Evolutionary conservation across 1,284 basidiomycete species (phyloP).

Genomic region (Cutaneotrichosporon mucoides): DNA sequence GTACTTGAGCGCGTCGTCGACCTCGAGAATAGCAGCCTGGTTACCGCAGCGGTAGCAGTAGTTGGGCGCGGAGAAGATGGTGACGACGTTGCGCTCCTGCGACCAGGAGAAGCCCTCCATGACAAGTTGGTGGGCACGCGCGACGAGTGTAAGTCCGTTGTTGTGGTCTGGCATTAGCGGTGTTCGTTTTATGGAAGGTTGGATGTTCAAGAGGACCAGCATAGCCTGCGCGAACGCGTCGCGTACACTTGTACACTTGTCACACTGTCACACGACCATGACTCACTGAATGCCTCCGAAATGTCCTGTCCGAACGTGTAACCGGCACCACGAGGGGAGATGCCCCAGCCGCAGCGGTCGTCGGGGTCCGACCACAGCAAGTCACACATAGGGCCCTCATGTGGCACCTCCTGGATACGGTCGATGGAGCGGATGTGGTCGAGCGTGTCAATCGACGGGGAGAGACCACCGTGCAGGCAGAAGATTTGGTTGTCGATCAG

Average conservation of each 20-base stretch:
- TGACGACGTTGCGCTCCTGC: conserved; percentile 99
- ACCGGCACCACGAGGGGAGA: conserved; percentile 96
- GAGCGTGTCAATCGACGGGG: conserved; percentile 97
- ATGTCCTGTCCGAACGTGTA: conserved; percentile 99
- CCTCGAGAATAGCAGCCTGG: conserved; percentile 99
- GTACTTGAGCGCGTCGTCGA: conserved; percentile 70
- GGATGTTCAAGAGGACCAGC: no score
- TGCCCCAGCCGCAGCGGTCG: conserved; percentile 99
- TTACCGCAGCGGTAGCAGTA: conserved; percentile 99
- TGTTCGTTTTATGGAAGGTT: no score
- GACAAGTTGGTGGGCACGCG: conserved; percentile 91
- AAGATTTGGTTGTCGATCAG: conserved; percentile 99
- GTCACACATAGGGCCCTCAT: conserved; percentile 99
- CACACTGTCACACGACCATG: not conserved
- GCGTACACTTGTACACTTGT: no score
- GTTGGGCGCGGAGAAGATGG: conserved; percentile 98
- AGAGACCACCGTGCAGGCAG: conserved; percentile 96
- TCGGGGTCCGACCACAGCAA: conserved; percentile 99
- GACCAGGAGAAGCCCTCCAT: conserved; percentile 97
- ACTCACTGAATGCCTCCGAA: conserved; percentile 56
- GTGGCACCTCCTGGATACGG: conserved; percentile 97
- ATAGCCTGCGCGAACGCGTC: no score
- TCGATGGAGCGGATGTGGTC: conserved; percentile 99
- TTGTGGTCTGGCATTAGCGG: conserved; percentile 66
- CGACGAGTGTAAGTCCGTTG: conserved; percentile 95